Conservation (phyloP, 805 yeast genomes). For the Wickerhamia fluorescens region DNA sequence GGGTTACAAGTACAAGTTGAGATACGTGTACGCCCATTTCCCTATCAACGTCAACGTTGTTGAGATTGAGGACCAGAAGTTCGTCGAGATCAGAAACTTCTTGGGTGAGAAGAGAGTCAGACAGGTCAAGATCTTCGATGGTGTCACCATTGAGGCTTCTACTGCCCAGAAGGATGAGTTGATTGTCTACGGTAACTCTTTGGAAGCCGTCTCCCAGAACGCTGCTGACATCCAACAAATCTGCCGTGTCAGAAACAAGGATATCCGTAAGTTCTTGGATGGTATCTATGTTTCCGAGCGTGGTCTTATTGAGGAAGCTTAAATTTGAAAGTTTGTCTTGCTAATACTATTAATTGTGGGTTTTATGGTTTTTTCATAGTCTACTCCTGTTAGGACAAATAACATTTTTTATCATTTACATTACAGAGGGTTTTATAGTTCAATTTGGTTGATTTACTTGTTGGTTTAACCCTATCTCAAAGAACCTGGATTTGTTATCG, state of each 20-base stretch:
- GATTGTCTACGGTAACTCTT: conserved; percentile 87
- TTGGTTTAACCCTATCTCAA: conserved; percentile 13
- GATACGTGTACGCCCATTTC: conserved; percentile 99
- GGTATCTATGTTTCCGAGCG: conserved; percentile 99
- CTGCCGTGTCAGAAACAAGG: conserved; percentile 99
- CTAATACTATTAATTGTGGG: no score
- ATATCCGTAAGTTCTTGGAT: conserved; percentile 99
- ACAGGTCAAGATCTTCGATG: conserved; percentile 77
- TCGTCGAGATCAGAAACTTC: conserved; percentile 97
- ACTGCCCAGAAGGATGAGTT: conserved; percentile 90
- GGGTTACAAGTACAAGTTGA: conserved; percentile 99
- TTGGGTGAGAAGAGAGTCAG: conserved; percentile 99
- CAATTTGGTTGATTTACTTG: conserved; percentile 15
- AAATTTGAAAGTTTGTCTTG: conserved; percentile 7
- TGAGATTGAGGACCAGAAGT: conserved; percentile 65
- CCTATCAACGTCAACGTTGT: conserved; percentile 96
- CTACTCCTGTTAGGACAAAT: conserved; percentile 10
- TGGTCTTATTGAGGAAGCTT: conserved; percentile 70
- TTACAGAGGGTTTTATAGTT: conserved; percentile 20
- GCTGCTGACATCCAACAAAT: conserved; percentile 98
- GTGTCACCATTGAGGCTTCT: conserved; percentile 81
- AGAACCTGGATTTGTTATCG: conserved; percentile 33
- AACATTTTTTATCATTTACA: conserved; percentile 14
- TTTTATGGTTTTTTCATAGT: conserved; percentile 2
- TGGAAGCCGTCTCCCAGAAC: conserved; percentile 95